phyloP scores from a whole-genome alignment of 1,139 yeast genomes.

The Arxiozyma bovina region DNA sequence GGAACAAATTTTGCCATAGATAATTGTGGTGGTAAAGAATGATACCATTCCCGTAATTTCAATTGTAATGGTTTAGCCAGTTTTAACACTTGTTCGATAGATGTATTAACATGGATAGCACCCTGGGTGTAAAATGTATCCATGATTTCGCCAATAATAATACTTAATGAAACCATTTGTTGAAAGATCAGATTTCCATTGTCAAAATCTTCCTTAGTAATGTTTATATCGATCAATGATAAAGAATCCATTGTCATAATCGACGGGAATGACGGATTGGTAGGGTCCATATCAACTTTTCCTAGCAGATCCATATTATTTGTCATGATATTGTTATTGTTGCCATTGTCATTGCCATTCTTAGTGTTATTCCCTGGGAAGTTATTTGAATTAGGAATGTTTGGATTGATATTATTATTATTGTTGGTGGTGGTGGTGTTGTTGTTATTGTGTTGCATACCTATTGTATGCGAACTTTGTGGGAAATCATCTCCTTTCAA shows the following conservation, averaged over 20 bases:
- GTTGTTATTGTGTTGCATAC: constrained; percentile 1
- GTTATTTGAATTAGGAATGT: background rate
- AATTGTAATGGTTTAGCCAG: constrained; percentile 81
- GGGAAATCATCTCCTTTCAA: constrained; percentile 70
- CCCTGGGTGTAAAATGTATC: constrained; percentile 61
- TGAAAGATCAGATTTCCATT: constrained; percentile 65
- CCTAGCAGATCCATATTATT: background rate
- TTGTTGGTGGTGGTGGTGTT: background rate
- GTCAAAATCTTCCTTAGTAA: constrained; percentile 48
- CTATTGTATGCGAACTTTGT: constrained; percentile 34
- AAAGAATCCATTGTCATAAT: constrained; percentile 4
- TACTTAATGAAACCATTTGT: constrained; percentile 58
- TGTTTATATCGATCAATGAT: constrained; percentile 24
- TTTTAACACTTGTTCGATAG: constrained; percentile 57
- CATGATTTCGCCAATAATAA: constrained; percentile 63
- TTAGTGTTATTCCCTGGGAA: background rate
- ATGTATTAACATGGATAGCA: constrained; percentile 48
- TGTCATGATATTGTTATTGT: background rate
- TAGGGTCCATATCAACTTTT: background rate
- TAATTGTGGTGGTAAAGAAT: constrained; percentile 58
- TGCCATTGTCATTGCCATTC: background rate
- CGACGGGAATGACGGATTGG: constrained; percentile 1
- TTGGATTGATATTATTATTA: background rate
- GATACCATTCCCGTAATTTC: constrained; percentile 75
- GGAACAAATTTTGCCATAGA: constrained; percentile 58